Conservation (phyloP, 345 rosid genomes). For the Lagerstroemia speciosa region DNA sequence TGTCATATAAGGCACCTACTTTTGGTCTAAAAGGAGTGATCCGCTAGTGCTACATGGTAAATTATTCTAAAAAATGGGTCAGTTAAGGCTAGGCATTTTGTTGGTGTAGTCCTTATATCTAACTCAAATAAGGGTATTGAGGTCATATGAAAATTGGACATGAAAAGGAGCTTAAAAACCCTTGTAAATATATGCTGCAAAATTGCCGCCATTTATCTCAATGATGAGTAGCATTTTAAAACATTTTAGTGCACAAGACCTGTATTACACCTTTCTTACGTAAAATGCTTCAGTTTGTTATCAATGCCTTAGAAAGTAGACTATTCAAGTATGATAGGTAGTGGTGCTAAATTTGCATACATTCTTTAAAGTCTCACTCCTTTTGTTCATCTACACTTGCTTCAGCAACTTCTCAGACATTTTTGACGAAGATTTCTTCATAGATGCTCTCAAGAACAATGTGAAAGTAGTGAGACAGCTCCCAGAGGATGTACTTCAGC, state of each 20-base stretch:
- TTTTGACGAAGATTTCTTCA: conserved; percentile 91
- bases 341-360: neutral
- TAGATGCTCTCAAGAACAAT: conserved; percentile 57
- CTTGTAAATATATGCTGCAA: neutral
- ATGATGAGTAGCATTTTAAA: neutral
- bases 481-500: conserved; percentile 76
- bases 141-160: neutral
- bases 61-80: neutral
- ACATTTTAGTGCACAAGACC: neutral
- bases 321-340: neutral
- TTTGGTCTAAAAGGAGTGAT: neutral
- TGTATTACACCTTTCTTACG: neutral
- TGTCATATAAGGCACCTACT: neutral
- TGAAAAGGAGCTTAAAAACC: neutral
- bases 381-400: conserved; percentile 9
- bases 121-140: neutral
- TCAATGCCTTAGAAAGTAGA: neutral
- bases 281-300: neutral
- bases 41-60: neutral
- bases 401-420: conserved; percentile 87
- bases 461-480: conserved; percentile 70
- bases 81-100: neutral
- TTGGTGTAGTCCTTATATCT: neutral
- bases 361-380: conserved; percentile 3
- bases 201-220: neutral